Evolutionary conservation across 495 filamentous ascomycete species (phyloP), one percentile per base, ranked within the genome.

Genomic region (Aspergillus coremiiformis): DNA sequence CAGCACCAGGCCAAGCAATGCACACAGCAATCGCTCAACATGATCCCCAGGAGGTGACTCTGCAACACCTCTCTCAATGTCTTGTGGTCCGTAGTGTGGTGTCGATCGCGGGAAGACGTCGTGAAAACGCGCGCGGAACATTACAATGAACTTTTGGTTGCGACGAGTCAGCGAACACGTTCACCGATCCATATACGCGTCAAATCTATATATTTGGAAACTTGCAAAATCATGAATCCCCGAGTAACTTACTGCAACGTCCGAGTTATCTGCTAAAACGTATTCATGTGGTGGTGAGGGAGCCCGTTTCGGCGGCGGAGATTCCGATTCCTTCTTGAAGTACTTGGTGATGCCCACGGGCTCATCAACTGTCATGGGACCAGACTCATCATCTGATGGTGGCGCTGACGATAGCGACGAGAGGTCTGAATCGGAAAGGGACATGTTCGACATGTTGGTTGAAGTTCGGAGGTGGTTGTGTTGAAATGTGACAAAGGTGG

Each of bases 61-160:
- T 42, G 81, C 78, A 19, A 96, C 81, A 22, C 91, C 93, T 58
- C 79, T 73, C 73, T 98, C 93, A 47, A 98, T 80, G 71, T 98
- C 93, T 69, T 98, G 93, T 20, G 92, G 92, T 20, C 93, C 93
- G 51, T 91, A 86, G 63, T 96, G 87, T 49, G 86, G 76, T 7
- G 94, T 72, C 33, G 87, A 90, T 64, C 89, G 89, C 27, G 90
- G 85, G 55, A 98, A 90, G 52, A 80, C 85, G 37, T 95, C 89
- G 66, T 78, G 83, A 66, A 97, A 97, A 61, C 93, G 87, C 69
- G 88, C 83, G 65, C 92, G 86, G 68, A 96, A 98, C 89, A 90
- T 96, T 58, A 96, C 88, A 68, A 98, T 89, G 68, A 98, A 95
- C 91, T 96, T 68, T 35, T 50, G 44, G 61, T 65, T 72, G 61